Evolutionary conservation across 345 rosid species (phyloP).

Genomic region (Turritis glabra): DNA sequence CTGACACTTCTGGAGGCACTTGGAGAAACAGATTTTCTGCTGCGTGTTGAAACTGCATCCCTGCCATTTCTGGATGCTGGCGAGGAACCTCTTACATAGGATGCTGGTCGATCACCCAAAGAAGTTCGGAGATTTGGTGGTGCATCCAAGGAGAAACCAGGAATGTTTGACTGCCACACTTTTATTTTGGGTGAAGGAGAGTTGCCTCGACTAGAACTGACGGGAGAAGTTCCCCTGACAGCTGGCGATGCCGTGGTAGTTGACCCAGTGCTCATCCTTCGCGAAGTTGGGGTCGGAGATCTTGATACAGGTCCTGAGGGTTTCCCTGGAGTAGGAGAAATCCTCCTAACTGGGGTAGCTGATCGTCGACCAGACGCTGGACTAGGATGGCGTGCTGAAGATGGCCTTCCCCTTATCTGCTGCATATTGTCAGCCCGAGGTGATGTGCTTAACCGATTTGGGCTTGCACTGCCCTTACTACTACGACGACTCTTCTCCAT

Average conservation of each 20-base stretch:
- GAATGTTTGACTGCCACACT: constrained; percentile 90
- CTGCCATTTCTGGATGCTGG: constrained; percentile 92
- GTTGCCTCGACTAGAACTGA: constrained; percentile 68
- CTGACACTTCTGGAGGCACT: constrained; percentile 87
- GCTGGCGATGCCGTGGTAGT: constrained; percentile 44
- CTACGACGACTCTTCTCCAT: constrained; percentile 91
- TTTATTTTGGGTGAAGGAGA: constrained; percentile 89
- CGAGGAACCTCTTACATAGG: constrained; percentile 95
- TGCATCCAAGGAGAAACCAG: constrained; percentile 94
- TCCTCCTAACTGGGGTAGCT: constrained; percentile 67
- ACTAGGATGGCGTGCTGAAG: constrained; percentile 76
- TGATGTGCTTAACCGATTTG: constrained; percentile 90
- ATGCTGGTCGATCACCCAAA: constrained; percentile 83
- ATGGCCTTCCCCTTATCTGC: constrained; percentile 82
- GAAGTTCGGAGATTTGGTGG: constrained; percentile 99
- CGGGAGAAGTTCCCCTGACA: constrained; percentile 78
- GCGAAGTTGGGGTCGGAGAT: constrained; percentile 78
- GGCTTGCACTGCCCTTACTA: constrained; percentile 96
- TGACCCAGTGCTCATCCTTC: constrained; percentile 70
- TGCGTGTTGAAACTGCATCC: constrained; percentile 53
- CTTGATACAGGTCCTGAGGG: constrained; percentile 61
- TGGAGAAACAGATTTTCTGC: constrained; percentile 96
- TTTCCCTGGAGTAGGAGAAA: constrained; percentile 70
- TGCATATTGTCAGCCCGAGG: constrained; percentile 69
- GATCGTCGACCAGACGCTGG: constrained; percentile 55